Evolutionary conservation across 805 yeast genomes (phyloP).

Genomic region (Starmerella apis): DNA sequence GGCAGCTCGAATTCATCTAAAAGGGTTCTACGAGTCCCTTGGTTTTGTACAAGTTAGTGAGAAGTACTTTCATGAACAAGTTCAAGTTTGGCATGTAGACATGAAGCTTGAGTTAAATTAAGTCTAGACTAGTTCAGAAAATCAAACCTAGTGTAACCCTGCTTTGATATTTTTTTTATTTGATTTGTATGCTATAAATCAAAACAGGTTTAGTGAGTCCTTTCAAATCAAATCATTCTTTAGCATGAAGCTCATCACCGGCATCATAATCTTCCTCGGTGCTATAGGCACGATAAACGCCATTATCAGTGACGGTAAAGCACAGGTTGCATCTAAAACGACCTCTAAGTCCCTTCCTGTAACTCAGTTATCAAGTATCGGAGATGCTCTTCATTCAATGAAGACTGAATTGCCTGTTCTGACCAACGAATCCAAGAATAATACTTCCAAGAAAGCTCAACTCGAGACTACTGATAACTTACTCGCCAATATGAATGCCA

Average conservation of each 20-base stretch:
- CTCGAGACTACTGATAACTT: background rate
- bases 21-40: conserved; percentile 18
- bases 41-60: conserved; percentile 16
- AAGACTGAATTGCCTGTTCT: background rate
- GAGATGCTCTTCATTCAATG: background rate
- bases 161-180: background rate
- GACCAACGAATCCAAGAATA: background rate
- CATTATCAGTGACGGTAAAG: background rate
- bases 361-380: background rate
- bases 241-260: background rate
- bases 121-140: background rate
- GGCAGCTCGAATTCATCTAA: conserved; percentile 21
- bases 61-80: conserved; percentile 14
- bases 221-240: background rate
- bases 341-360: background rate
- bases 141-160: background rate
- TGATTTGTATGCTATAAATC: background rate
- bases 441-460: background rate
- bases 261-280: background rate
- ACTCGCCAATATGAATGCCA: background rate
- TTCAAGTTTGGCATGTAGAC: conserved; percentile 22
- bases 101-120: conserved; percentile 13
- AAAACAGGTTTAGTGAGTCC: background rate
- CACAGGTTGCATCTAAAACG: background rate
- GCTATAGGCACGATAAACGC: background rate